Evolutionary conservation across 2,329 filamentous ascomycete genomes (phyloP).

Genomic region (Aspergillus pseudonomiae): DNA sequence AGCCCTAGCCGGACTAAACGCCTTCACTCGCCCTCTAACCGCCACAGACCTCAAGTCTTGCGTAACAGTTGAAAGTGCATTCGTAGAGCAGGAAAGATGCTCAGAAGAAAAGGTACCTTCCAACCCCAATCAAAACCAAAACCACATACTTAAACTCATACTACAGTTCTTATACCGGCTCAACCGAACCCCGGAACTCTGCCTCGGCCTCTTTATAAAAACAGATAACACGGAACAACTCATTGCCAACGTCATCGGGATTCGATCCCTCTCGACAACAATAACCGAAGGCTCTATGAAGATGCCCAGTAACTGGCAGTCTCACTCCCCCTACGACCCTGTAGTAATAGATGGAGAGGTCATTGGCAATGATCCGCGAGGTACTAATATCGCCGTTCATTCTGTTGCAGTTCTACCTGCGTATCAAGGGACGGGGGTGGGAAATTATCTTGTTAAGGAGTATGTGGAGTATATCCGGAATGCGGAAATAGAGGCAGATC

Average conservation of each 20-base stretch:
- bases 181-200: background rate
- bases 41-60: background rate
- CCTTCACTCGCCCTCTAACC: conserved; percentile 5
- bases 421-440: background rate
- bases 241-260: background rate
- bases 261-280: background rate
- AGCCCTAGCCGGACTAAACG: background rate
- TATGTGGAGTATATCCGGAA: conserved; percentile 3
- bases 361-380: conserved; percentile 1
- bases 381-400: background rate
- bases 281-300: background rate
- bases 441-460: background rate
- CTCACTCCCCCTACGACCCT: background rate
- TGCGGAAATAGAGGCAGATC: background rate
- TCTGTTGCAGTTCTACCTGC: background rate
- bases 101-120: background rate
- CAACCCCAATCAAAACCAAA: background rate
- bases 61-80: background rate
- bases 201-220: conserved; percentile 3
- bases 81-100: background rate
- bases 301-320: background rate
- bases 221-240: background rate
- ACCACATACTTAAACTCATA: background rate
- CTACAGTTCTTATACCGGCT: background rate
- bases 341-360: background rate